These are phyloP conservation scores for Sordariomycetes sp. DNA, from an alignment of 2,329 filamentous ascomycete species.

Conservation along the genomic window DNA sequence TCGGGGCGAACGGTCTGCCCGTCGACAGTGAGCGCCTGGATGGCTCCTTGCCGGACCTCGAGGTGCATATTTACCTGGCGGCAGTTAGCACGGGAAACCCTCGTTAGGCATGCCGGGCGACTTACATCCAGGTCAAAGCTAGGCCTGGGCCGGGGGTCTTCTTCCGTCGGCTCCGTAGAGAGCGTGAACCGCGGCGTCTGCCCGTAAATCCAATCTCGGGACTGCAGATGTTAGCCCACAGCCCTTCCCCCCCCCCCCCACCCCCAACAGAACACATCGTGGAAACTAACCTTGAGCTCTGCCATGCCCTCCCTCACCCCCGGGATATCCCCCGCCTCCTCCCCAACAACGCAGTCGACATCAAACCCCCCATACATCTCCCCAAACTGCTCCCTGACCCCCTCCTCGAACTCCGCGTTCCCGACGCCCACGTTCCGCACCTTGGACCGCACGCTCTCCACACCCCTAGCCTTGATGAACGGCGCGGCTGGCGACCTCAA, in stretches of 20 bases:
- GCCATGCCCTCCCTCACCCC: slow-evolving; percentile 45
- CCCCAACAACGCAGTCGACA: slow-evolving; percentile 33
- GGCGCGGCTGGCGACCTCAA: slow-evolving; percentile 65
- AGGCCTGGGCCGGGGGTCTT: slow-evolving; percentile 43
- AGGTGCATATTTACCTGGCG: slow-evolving; percentile 15
- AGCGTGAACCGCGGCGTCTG: slow-evolving; percentile 80
- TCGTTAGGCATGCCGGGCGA: background rate
- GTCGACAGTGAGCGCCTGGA: slow-evolving; percentile 18
- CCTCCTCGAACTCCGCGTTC: slow-evolving; percentile 30
- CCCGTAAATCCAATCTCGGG: slow-evolving; percentile 62
- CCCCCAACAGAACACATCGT: background rate
- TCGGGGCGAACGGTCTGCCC: slow-evolving; percentile 3
- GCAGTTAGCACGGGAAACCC: background rate
- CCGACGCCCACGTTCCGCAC: slow-evolving; percentile 63
- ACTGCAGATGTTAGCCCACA: slow-evolving; percentile 22
- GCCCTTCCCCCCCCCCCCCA: background rate
- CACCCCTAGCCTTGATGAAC: slow-evolving; percentile 69
- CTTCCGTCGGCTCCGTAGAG: slow-evolving; percentile 43
- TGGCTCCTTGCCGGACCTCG: slow-evolving; percentile 21
- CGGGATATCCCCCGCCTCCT: slow-evolving; percentile 26
- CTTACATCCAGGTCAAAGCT: slow-evolving; percentile 31
- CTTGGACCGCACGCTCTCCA: slow-evolving; percentile 79
- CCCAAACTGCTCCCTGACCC: slow-evolving; percentile 52
- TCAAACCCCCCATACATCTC: slow-evolving; percentile 44
- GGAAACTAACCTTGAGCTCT: slow-evolving; percentile 42